Base-by-base conservation (phyloP, 1,139 yeast species). In the Taiozyma sp. region DNA sequence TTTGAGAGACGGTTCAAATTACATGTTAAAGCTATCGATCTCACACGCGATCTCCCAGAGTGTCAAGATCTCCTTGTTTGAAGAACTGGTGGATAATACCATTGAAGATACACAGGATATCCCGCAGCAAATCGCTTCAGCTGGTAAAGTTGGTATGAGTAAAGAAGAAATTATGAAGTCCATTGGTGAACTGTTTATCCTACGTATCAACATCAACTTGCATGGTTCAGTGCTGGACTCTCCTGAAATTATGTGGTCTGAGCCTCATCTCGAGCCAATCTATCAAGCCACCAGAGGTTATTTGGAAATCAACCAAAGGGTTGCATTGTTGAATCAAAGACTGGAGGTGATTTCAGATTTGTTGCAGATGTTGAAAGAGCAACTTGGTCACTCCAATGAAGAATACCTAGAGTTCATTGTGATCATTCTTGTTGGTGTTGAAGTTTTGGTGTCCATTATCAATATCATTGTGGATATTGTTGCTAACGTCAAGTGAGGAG, bases 191-290 rank as follows among this genome's bases (percentile, higher is more conserved):
- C 76, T 93, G 56, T 93, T 93, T 68, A 93, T 93, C 53, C 73
- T 93, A 58, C 75, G 99, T 54, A 93, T 93, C 53, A 90, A 87
- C 67, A 89, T 91, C 58, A 93, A 93, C 65, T 74, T 93, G 55
- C 98, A 93, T 70, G 98, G 98, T 1, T 90, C 97, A 2, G 95
- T 93, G 24, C 73, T 93, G 56, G 99, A 93, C 66, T 88, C 96
- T 1, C 99, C 99, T 0, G 98, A 93, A 67, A 80, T 93, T 53
- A 91, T 93, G 97, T 93, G 99, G 99, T 84, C 97, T 0, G 98
- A 93, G 65, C 99, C 99, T 1, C 97, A 92, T 63, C 74, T 93
- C 54, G 98, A 93, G 66, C 99, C 99, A 1, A 91, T 92, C 51
- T 93, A 93, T 68, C 97, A 91, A 67, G 97, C 98, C 0, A 89